Percentiles rank a stretch among this genome's conserved stretches.
Evolutionary conservation across 2,329 filamentous ascomycete species (phyloP).

Genomic region (Fusarium piperis): DNA sequence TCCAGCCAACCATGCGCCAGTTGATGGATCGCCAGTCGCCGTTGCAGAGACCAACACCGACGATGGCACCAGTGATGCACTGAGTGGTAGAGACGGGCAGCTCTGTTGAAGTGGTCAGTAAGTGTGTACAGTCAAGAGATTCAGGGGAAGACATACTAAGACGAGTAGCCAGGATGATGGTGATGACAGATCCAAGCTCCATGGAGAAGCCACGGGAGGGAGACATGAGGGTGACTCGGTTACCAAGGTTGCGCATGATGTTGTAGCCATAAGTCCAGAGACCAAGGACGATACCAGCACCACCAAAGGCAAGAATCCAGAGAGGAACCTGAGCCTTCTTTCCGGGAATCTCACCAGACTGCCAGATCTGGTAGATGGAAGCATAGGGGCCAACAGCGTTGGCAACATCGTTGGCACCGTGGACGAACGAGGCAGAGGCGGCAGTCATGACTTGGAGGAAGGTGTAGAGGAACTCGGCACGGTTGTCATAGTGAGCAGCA

Average conservation of each 20-base stretch:
- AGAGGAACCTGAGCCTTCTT: slow-evolving; percentile 61
- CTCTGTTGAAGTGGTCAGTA: slow-evolving; percentile 44
- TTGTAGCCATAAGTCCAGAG: slow-evolving; percentile 71
- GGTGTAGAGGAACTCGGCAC: slow-evolving; percentile 68
- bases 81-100: slow-evolving; percentile 73
- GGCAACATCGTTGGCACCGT: slow-evolving; percentile 74
- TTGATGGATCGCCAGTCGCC: slow-evolving; percentile 68
- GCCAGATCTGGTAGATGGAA: slow-evolving; percentile 70
- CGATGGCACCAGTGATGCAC: slow-evolving; percentile 70
- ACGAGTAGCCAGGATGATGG: slow-evolving; percentile 71
- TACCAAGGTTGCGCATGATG: slow-evolving; percentile 71
- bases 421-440: slow-evolving; percentile 70
- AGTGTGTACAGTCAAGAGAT: neutral
- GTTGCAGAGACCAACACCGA: slow-evolving; percentile 70
- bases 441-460: slow-evolving; percentile 70
- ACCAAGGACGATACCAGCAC: slow-evolving; percentile 62
- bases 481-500: slow-evolving; percentile 69
- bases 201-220: slow-evolving; percentile 68
- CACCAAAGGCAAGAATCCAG: slow-evolving; percentile 68
- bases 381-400: slow-evolving; percentile 72
- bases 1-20: slow-evolving; percentile 70
- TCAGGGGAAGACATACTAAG: slow-evolving; percentile 52
- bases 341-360: slow-evolving; percentile 54
- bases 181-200: slow-evolving; percentile 70
- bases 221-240: slow-evolving; percentile 70